phyloP scores from a whole-genome alignment of 805 yeast genomes.

The Teunomyces lycoperdinae region DNA sequence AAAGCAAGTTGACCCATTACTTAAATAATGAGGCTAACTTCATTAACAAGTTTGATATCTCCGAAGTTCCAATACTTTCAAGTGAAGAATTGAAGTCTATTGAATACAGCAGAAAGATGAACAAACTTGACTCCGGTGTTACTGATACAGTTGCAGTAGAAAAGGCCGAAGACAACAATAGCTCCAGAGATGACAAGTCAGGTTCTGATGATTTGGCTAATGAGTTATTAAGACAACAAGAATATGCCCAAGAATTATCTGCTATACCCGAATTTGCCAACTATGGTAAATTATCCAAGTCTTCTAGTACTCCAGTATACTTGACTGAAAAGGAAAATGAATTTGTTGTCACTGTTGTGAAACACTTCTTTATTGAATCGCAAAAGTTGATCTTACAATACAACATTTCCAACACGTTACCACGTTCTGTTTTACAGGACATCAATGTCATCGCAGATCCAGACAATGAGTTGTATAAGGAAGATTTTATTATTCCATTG shows the following conservation, averaged over 20 bases:
- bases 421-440: conserved; percentile 71
- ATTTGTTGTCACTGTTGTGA: conserved; percentile 79
- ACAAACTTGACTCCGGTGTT: conserved; percentile 28
- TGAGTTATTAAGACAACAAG: conserved; percentile 50
- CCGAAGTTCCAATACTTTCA: conserved; percentile 60
- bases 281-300: conserved; percentile 74
- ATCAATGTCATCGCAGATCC: conserved; percentile 70
- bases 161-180: conserved; percentile 16
- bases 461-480: conserved; percentile 54
- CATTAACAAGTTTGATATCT: conserved; percentile 64
- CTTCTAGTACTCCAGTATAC: conserved; percentile 56
- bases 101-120: conserved; percentile 54
- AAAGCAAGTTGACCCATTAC: conserved; percentile 70
- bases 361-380: conserved; percentile 70
- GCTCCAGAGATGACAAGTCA: conserved; percentile 21
- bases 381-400: conserved; percentile 77
- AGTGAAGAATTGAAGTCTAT: conserved; percentile 68
- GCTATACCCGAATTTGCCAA: conserved; percentile 68
- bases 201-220: conserved; percentile 18
- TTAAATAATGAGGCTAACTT: conserved; percentile 54
- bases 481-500: conserved; percentile 73
- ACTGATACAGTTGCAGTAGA: conserved; percentile 13
- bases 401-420: conserved; percentile 79
- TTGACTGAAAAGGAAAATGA: conserved; percentile 93
- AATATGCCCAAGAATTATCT: conserved; percentile 66